Evolutionary conservation across 768 basidiomycete species (phyloP).

Genomic region (Lactarius vividus): DNA sequence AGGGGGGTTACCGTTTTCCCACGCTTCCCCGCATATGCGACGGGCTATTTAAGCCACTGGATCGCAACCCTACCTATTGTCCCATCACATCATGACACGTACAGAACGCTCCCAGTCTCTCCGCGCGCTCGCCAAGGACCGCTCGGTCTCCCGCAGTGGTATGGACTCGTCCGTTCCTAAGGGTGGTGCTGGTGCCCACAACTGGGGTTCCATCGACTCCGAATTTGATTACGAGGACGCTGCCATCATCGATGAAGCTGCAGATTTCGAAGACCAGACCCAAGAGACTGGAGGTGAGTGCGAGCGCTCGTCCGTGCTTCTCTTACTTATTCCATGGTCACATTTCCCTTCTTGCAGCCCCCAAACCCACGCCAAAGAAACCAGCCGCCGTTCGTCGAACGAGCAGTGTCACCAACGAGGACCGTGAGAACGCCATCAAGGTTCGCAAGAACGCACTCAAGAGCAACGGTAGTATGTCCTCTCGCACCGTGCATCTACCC

Average conservation of each 20-base stretch:
- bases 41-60: conserved; percentile 9
- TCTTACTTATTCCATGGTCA: conserved; percentile 10
- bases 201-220: conserved; percentile 75
- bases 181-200: conserved; percentile 76
- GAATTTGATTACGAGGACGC: conserved; percentile 54
- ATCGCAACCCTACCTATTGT: neutral
- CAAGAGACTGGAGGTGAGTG: conserved; percentile 29
- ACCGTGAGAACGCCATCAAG: conserved; percentile 58
- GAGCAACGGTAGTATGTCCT: conserved; percentile 39
- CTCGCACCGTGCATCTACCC: neutral
- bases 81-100: conserved; percentile 61
- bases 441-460: conserved; percentile 76
- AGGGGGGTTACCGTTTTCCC: conserved; percentile 6
- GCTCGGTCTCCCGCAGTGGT: conserved; percentile 76
- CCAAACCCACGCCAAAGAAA: conserved; percentile 5
- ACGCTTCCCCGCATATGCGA: conserved; percentile 23
- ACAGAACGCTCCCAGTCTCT: conserved; percentile 72
- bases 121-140: conserved; percentile 71
- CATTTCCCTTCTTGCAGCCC: neutral
- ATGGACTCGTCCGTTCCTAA: conserved; percentile 71
- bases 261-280: conserved; percentile 41
- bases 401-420: conserved; percentile 56
- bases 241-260: conserved; percentile 57
- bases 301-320: conserved; percentile 16
- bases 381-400: conserved; percentile 31